Percentiles rank a stretch among this genome's conserved stretches.
phyloP scores from a whole-genome alignment of 2,329 filamentous ascomycete genomes.

The Pseudogymnoascus sp. region DNA sequence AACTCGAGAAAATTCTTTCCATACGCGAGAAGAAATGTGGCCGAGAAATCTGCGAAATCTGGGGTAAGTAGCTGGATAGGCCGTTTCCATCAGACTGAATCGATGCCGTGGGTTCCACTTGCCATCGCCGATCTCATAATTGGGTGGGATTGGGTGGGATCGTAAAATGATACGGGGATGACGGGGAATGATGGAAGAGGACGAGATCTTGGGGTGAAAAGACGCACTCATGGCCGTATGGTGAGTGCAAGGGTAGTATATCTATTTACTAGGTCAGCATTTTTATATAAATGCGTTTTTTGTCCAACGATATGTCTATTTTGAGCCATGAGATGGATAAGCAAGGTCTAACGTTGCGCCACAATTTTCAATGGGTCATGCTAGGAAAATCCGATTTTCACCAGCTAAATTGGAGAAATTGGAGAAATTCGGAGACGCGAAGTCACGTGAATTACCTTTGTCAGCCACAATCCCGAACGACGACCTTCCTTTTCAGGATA shows the following conservation, averaged over 20 bases:
- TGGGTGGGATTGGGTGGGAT: not conserved
- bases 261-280: not conserved
- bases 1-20: not conserved
- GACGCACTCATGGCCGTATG: not conserved
- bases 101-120: not conserved
- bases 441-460: not conserved
- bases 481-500: not conserved
- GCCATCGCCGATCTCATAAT: not conserved
- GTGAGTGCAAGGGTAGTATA: not conserved
- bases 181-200: conserved; percentile 1
- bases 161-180: conserved; percentile 2
- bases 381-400: conserved; percentile 4
- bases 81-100: not conserved
- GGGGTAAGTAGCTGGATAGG: not conserved
- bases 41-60: conserved; percentile 2
- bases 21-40: conserved; percentile 1
- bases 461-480: conserved; percentile 3
- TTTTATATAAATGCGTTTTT: not conserved
- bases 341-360: not conserved
- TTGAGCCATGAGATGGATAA: not conserved
- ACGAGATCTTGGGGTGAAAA: conserved; percentile 2
- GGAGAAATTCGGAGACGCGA: not conserved
- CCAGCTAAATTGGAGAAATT: conserved; percentile 3
- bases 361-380: not conserved
- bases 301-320: not conserved